Percentiles rank a stretch among this genome's conserved stretches.
Conservation (phyloP, 371 early-diverging fungal species). For the Mortierella sp. region DNA sequence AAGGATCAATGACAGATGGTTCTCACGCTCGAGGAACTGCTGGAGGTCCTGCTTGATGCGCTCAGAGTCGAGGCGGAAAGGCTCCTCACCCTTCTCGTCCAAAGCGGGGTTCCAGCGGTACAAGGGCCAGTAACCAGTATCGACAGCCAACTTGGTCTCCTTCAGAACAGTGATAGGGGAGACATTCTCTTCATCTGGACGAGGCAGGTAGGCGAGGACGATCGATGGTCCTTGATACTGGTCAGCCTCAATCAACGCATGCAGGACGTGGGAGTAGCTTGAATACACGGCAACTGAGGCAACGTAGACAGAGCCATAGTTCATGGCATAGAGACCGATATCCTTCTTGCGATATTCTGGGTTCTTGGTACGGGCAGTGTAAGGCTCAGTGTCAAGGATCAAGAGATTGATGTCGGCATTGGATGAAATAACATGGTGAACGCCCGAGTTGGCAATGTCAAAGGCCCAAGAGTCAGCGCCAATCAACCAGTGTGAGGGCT, state of each 20-base stretch:
- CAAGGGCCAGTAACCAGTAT: constrained; percentile 91
- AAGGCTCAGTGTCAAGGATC: constrained; percentile 85
- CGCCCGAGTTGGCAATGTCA: constrained; percentile 88
- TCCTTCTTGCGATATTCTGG: constrained; percentile 88
- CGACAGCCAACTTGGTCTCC: constrained; percentile 90
- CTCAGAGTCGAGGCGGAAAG: constrained; percentile 87
- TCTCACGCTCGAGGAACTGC: constrained; percentile 84
- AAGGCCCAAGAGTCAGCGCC: constrained; percentile 89
- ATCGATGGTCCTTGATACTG: constrained; percentile 90
- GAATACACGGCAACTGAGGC: constrained; percentile 90
- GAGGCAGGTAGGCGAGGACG: constrained; percentile 88
- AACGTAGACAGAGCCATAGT: constrained; percentile 88
- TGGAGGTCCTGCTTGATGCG: constrained; percentile 83
- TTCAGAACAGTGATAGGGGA: constrained; percentile 78
- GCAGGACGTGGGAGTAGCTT: constrained; percentile 87
- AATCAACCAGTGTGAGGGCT: constrained; percentile 86
- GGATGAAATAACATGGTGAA: constrained; percentile 89
- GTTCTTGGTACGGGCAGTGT: constrained; percentile 65
- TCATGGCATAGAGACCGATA: constrained; percentile 94
- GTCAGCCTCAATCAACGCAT: constrained; percentile 91
- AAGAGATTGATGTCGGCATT: constrained; percentile 89
- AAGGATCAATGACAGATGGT: constrained; percentile 80
- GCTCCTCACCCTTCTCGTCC: constrained; percentile 66
- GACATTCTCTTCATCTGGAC: constrained; percentile 54
- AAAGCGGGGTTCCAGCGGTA: constrained; percentile 91